A percentile compares a stretch with the other conserved stretches of the same genome.
phyloP scores from a whole-genome alignment of 1,284 basidiomycete genomes.

The Trametes hirsuta region DNA sequence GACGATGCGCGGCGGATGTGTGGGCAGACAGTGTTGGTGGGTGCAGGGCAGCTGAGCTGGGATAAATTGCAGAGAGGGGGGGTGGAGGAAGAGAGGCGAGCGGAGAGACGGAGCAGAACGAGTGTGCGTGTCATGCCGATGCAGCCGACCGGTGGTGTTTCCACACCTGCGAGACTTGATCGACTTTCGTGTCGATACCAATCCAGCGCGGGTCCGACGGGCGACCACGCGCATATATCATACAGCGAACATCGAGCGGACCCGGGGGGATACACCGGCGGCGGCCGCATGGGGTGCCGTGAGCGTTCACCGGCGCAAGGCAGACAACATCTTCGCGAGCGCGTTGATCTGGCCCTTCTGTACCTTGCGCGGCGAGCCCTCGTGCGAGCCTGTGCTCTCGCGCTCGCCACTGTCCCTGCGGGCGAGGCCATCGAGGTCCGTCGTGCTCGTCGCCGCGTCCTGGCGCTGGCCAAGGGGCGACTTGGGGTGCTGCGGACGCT shows the following conservation, averaged over 20 bases:
- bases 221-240: conserved; percentile 3
- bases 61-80: conserved; percentile 2
- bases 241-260: conserved; percentile 18
- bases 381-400: conserved; percentile 38
- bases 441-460: conserved; percentile 71
- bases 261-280: conserved; percentile 8
- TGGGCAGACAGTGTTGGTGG: conserved; percentile 7
- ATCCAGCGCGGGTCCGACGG: conserved; percentile 10
- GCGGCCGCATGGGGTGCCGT: not conserved
- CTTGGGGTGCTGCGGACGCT: conserved; percentile 51
- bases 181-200: conserved; percentile 19
- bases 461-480: conserved; percentile 42
- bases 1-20: conserved; percentile 10
- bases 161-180: conserved; percentile 18
- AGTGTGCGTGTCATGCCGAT: conserved; percentile 25
- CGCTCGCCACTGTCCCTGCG: conserved; percentile 40
- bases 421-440: conserved; percentile 56
- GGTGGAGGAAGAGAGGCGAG: conserved; percentile 5
- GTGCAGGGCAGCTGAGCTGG: not conserved
- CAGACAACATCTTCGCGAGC: conserved; percentile 82
- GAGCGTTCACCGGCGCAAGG: conserved; percentile 60
- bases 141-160: conserved; percentile 18
- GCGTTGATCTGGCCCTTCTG: conserved; percentile 84
- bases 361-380: conserved; percentile 66
- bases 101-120: conserved; percentile 16